Evolutionary conservation across 495 filamentous ascomycete species (phyloP), one percentile per base, ranked within the genome.

Genomic region (Astrothelium subdiscretum): DNA sequence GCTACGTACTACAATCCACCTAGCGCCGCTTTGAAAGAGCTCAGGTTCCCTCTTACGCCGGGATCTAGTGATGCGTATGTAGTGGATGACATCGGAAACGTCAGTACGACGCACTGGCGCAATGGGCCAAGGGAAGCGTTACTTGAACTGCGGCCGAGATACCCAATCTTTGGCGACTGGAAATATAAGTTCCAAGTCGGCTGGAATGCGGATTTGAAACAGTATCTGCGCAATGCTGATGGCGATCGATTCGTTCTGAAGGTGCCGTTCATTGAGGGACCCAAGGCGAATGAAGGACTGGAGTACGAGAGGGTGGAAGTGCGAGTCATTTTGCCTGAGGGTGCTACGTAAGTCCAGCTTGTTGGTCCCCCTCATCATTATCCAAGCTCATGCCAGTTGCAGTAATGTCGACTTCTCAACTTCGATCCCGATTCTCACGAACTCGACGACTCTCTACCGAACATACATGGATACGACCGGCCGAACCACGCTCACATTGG

Each of bases 391-490:
- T 44, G 59, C 2, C 24, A 40, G 18, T 27, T 63, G 13, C 62
- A 89, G 85, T 42, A 88, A 91, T 69, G 83, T 92, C 57, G 75
- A 82, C 68, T 90, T 81, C 70, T 74, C 78, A 59, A 87, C 87
- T 24, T 73, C 81, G 24, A 74, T 90, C 40, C 87, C 87, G 0
- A 42, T 85, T 2, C 62, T 77, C 22, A 67, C 70, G 26, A 76
- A 81, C 26, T 79, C 82, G 6, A 81, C 87, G 44, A 81, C 79
- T 60, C 76, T 83, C 10, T 83, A 88, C 74, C 85, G 85, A 71
- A 96, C 92, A 1, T 98, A 90, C 75, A 87, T 98, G 80, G 94
- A 98, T 74, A 98, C 95, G 0, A 72, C 90, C 32, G 94, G 94
- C 64, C 89, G 94, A 31, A 91, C 91, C 29, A 83, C 86, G 2